These are phyloP conservation scores for Pisolithus albus DNA, from an alignment of 768 basidiomycete species.

Conservation along the genomic window DNA sequence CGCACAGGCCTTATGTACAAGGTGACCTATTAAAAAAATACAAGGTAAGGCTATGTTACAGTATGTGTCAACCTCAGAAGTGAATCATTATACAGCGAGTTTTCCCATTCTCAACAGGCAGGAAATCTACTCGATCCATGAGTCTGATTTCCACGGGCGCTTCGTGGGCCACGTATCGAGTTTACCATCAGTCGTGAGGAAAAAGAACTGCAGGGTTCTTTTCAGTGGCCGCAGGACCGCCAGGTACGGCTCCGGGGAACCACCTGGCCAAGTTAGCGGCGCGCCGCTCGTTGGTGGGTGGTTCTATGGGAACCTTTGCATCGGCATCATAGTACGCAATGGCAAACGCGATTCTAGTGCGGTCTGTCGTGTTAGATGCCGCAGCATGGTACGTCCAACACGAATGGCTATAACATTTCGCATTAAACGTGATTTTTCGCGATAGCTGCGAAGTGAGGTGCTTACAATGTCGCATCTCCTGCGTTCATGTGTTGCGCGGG, in stretches of 20 bases:
- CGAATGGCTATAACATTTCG: slow-evolving; percentile 1
- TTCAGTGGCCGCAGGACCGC: background rate
- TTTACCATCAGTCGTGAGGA: too few relatives aligned
- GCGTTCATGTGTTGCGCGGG: slow-evolving; percentile 4
- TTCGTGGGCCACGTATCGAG: too few relatives aligned
- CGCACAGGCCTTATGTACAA: too few relatives aligned
- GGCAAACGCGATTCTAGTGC: background rate
- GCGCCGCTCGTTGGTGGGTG: slow-evolving; percentile 1
- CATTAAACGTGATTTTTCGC: background rate
- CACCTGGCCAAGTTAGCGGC: slow-evolving; percentile 5
- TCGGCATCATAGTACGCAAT: slow-evolving; percentile 2
- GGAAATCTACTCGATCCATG: too few relatives aligned
- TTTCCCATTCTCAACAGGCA: too few relatives aligned
- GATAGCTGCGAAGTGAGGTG: background rate
- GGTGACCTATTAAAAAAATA: too few relatives aligned
- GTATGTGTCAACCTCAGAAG: too few relatives aligned
- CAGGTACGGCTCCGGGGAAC: slow-evolving; percentile 3
- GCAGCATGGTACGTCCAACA: slow-evolving; percentile 7
- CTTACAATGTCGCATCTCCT: background rate
- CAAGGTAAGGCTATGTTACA: too few relatives aligned
- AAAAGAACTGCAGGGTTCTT: slow-evolving; percentile 1
- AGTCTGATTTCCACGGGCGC: too few relatives aligned
- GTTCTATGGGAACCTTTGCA: background rate
- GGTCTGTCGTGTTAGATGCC: background rate
- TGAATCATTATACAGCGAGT: too few relatives aligned